Percentiles rank a stretch among this genome's conserved stretches.
Evolutionary conservation across 2,329 filamentous ascomycete species (phyloP).

Genomic region (Dactylella cylindrospora): DNA sequence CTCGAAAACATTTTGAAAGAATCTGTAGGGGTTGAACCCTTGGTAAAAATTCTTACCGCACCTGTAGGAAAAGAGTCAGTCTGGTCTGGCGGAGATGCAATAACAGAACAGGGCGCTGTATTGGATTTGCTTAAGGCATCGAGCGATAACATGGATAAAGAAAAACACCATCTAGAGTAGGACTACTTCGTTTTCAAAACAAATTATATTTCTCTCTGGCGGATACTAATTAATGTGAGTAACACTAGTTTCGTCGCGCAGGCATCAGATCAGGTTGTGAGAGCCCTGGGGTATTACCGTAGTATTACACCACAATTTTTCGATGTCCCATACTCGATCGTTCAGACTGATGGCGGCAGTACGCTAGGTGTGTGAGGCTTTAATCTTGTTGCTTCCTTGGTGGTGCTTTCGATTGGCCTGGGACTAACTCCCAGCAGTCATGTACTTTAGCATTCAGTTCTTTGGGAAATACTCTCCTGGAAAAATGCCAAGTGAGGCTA

Average conservation of each 20-base stretch:
- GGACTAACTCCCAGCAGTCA: too few species aligned
- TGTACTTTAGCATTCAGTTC: conserved; percentile 8
- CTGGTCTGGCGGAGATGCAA: too few species aligned
- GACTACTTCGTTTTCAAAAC: neutral
- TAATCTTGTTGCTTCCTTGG: too few species aligned
- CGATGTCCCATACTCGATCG: conserved; percentile 1
- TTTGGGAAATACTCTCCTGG: neutral
- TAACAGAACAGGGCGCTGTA: too few species aligned
- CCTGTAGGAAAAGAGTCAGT: too few species aligned
- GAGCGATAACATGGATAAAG: too few species aligned
- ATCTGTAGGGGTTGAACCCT: too few species aligned
- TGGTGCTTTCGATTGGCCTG: too few species aligned
- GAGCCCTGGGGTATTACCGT: neutral
- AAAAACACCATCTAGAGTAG: conserved; percentile 1
- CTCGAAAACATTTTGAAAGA: too few species aligned
- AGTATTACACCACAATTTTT: conserved; percentile 1
- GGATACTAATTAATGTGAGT: neutral
- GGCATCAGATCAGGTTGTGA: conserved; percentile 2
- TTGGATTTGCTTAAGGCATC: too few species aligned
- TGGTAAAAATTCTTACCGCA: too few species aligned
- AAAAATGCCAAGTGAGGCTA: neutral
- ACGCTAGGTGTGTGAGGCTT: neutral
- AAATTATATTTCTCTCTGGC: neutral
- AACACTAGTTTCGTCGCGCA: neutral
- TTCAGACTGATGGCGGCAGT: neutral